Conservation (phyloP, 1,139 yeast species). For the Kurtzmaniella quercitrusa region DNA sequence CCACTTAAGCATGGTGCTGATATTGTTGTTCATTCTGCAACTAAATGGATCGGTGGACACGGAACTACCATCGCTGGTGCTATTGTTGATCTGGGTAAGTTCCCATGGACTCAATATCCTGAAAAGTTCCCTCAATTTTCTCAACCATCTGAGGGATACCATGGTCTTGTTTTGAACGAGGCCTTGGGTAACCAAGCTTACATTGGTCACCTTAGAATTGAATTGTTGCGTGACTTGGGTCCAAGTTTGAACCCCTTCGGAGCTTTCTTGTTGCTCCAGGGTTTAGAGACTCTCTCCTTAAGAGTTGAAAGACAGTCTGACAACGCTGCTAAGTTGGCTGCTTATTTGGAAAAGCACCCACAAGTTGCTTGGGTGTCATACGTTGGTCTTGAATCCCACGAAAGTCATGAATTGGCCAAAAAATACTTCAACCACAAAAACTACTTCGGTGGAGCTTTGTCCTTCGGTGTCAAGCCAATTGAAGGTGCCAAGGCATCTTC, state of each 20-base stretch:
- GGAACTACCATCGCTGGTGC: conserved; percentile 96
- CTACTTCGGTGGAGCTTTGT: conserved; percentile 82
- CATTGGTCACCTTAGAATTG: conserved; percentile 78
- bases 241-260: conserved; percentile 87
- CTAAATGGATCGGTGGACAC: conserved; percentile 98
- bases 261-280: conserved; percentile 80
- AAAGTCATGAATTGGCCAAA: conserved; percentile 75
- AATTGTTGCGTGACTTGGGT: conserved; percentile 88
- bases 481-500: conserved; percentile 39
- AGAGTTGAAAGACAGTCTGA: conserved; percentile 89
- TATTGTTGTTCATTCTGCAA: conserved; percentile 83
- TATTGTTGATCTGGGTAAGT: conserved; percentile 83
- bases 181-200: conserved; percentile 78
- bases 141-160: conserved; percentile 89
- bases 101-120: conserved; percentile 86
- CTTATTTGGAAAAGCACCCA: conserved; percentile 66
- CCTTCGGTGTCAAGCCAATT: conserved; percentile 79
- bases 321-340: conserved; percentile 80
- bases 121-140: conserved; percentile 88
- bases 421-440: conserved; percentile 63
- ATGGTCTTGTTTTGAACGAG: conserved; percentile 79
- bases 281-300: conserved; percentile 88
- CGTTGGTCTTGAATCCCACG: conserved; percentile 83
- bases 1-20: conserved; percentile 92
- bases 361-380: conserved; percentile 86